Conservation (phyloP, 495 filamentous ascomycete genomes). For the Penicillium subrubescens region DNA sequence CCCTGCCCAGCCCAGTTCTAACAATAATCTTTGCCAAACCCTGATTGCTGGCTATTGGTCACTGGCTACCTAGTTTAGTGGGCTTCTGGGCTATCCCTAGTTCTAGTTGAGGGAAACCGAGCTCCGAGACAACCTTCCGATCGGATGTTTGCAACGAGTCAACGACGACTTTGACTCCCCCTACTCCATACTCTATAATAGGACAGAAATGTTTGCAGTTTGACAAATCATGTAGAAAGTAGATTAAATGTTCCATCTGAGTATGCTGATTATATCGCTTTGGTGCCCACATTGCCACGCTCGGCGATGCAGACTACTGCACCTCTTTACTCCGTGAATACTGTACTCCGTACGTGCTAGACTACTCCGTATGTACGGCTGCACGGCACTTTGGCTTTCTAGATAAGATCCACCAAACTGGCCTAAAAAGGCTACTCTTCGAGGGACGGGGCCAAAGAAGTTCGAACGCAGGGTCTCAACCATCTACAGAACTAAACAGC, state of each 20-base stretch:
- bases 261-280: background rate
- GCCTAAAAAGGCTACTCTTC: too few relatives aligned
- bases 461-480: too few relatives aligned
- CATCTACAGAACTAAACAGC: too few relatives aligned
- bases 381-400: too few relatives aligned
- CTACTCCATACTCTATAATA: too few relatives aligned
- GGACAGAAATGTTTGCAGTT: background rate
- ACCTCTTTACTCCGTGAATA: background rate
- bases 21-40: background rate
- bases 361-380: too few relatives aligned
- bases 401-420: too few relatives aligned
- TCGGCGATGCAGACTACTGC: background rate
- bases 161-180: background rate
- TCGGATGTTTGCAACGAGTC: background rate
- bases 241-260: background rate
- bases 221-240: conserved; percentile 11
- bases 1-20: background rate
- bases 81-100: background rate
- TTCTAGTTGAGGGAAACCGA: background rate
- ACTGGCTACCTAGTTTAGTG: too few relatives aligned
- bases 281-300: background rate
- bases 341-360: background rate
- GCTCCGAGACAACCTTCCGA: conserved; percentile 7
- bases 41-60: too few relatives aligned
- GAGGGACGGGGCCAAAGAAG: too few relatives aligned